Conservation (phyloP, 2,329 filamentous ascomycete species). For the Fusarium duplospermum region DNA sequence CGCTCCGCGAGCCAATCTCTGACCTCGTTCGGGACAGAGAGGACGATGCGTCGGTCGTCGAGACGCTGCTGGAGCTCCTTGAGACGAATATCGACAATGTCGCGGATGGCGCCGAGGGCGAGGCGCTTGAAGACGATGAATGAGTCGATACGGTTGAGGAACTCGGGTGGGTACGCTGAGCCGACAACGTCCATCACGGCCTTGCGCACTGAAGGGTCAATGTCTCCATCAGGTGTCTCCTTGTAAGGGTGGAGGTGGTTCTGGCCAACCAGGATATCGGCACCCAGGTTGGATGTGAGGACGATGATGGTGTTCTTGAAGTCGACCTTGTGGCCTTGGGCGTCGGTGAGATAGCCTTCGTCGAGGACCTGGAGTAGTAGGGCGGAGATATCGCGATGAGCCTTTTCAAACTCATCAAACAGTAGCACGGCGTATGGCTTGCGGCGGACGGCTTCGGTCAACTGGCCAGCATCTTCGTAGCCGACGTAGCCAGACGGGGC, state of each 20-base stretch:
- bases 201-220: slow-evolving; percentile 78
- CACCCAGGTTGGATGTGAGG: slow-evolving; percentile 93
- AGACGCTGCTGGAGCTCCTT: slow-evolving; percentile 85
- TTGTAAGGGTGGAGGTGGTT: slow-evolving; percentile 73
- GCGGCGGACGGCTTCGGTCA: slow-evolving; percentile 93
- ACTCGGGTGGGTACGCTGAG: slow-evolving; percentile 83
- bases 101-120: slow-evolving; percentile 79
- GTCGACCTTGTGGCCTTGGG: slow-evolving; percentile 95
- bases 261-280: slow-evolving; percentile 86
- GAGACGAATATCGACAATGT: slow-evolving; percentile 94
- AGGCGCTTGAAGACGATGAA: slow-evolving; percentile 97
- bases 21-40: slow-evolving; percentile 77
- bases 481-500: slow-evolving; percentile 95
- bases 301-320: slow-evolving; percentile 98
- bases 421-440: slow-evolving; percentile 96
- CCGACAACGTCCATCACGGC: slow-evolving; percentile 92
- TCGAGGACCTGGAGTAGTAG: slow-evolving; percentile 94
- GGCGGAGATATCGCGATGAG: slow-evolving; percentile 92
- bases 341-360: slow-evolving; percentile 94
- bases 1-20: slow-evolving; percentile 88
- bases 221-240: slow-evolving; percentile 72
- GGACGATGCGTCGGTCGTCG: slow-evolving; percentile 84
- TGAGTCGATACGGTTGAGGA: slow-evolving; percentile 95
- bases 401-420: slow-evolving; percentile 98
- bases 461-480: slow-evolving; percentile 95